Evolutionary conservation across 305 asterid species (phyloP), one percentile per base, ranked within the genome.

Genomic region (Solanum hybrid): DNA sequence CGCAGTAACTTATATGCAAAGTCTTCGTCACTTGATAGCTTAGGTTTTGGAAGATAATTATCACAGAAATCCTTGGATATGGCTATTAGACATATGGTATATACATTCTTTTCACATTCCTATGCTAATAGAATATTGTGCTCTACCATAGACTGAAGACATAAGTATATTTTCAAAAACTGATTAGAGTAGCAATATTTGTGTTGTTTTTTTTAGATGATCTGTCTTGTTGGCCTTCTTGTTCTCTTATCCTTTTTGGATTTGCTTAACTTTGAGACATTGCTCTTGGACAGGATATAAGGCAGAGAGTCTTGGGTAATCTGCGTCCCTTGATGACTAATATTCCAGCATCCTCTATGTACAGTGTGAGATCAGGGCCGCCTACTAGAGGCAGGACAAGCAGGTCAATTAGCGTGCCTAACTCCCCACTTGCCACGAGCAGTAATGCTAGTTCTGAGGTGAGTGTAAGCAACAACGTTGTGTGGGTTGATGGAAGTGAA

Each of bases 1-100:
- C 79, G 79, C 42, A 88, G 90, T 86, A 90, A 84, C 88, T 64
- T 88, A 66, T 87, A 91, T 29, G 89, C 91, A 88, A 91, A 91
- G 85, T 90, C 92, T 64, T 91, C 92, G 7, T 88, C 86, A 20
- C 98, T 98, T 17, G 99, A 98, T 31, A 31, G 34, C 93, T 87
- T 95, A n/a, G 99, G 99, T 24, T 96, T 98, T 90, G 99, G 99
- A 88, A 94, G 99, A 92, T 94, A 96, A 36, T 97, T 98, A 11
- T 98, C 99, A 6, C 96, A 96, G 96, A 98, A 96, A 91, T 98
- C 99, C 32, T 90, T 98, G 90, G 99, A 97, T 91, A 31, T 98
- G 99, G 99, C 99, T 85, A 98, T 98, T 77, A 91, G 99, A 89
- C 99, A 98, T 85, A 98, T 98, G 99, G 99, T 98, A 94, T 91